Conservation (phyloP, 192 early-diverging fungal genomes). For the Chytriomyces confervae region DNA sequence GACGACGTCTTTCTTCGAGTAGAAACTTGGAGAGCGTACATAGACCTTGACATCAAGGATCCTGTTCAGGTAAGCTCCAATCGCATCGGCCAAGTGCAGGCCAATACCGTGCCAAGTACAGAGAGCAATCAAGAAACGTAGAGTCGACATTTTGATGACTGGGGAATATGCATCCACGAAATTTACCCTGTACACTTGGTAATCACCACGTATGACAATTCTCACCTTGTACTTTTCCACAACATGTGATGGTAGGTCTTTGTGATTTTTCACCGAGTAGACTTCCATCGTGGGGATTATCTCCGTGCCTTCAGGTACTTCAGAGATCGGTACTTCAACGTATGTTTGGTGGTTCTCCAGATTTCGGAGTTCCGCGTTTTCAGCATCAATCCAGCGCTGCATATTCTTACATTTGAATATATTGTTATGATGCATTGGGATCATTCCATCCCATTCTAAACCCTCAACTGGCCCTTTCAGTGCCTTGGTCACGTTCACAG, state of each 20-base stretch:
- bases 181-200: neutral
- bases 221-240: neutral
- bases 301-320: neutral
- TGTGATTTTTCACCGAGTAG: conserved; percentile 19
- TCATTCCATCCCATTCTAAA: neutral
- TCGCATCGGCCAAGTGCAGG: neutral
- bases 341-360: conserved; percentile 4
- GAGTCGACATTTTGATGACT: conserved; percentile 14
- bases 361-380: neutral
- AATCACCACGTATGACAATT: conserved; percentile 6
- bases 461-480: neutral
- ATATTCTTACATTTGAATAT: neutral
- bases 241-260: neutral
- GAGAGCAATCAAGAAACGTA: conserved; percentile 3
- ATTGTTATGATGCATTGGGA: neutral
- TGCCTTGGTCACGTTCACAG: neutral
- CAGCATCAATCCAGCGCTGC: neutral
- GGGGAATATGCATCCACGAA: conserved; percentile 6
- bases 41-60: conserved; percentile 15
- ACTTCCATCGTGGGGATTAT: conserved; percentile 16
- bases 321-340: neutral
- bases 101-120: neutral
- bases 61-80: conserved; percentile 10
- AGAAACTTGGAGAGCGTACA: neutral
- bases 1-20: neutral